phyloP scores from a whole-genome alignment of 192 early-diverging fungal genomes.

The Chytriomyces sp. region DNA sequence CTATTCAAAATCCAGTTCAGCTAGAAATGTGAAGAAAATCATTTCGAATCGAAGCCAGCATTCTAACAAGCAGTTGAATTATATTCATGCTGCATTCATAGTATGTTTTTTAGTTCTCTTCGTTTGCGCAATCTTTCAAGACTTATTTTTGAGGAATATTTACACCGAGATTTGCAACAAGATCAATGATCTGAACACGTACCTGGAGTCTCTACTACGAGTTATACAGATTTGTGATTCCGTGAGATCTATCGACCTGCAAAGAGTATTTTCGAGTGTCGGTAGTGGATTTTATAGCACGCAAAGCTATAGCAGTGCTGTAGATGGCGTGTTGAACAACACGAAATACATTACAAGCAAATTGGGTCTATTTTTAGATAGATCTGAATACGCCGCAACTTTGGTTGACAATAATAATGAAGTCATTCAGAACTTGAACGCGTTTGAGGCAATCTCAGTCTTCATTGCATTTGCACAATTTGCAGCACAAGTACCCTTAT shows the following conservation, averaged over 20 bases:
- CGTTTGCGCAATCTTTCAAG: conserved; percentile 27
- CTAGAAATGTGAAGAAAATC: conserved; percentile 28
- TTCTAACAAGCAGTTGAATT: conserved; percentile 34
- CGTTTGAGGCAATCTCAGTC: conserved; percentile 9
- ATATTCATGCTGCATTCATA: conserved; percentile 26
- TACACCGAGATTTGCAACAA: conserved; percentile 1
- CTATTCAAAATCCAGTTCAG: conserved; percentile 14
- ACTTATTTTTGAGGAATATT: conserved; percentile 11
- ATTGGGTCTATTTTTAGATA: background rate
- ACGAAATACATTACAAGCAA: conserved; percentile 4
- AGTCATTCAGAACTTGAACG: background rate
- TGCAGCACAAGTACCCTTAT: background rate
- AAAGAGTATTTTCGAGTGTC: background rate
- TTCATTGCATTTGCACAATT: conserved; percentile 1
- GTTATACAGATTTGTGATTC: conserved; percentile 29
- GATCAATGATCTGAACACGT: conserved; percentile 5
- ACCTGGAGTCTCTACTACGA: background rate
- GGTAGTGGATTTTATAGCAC: background rate
- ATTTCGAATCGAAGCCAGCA: conserved; percentile 30
- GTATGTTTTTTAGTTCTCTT: conserved; percentile 32
- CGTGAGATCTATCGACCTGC: conserved; percentile 27
- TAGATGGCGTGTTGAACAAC: conserved; percentile 2
- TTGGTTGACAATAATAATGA: background rate
- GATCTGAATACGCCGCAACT: background rate
- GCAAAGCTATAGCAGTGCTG: background rate